phyloP scores from a whole-genome alignment of 306 rosid genomes.

The Medicago arabica region DNA sequence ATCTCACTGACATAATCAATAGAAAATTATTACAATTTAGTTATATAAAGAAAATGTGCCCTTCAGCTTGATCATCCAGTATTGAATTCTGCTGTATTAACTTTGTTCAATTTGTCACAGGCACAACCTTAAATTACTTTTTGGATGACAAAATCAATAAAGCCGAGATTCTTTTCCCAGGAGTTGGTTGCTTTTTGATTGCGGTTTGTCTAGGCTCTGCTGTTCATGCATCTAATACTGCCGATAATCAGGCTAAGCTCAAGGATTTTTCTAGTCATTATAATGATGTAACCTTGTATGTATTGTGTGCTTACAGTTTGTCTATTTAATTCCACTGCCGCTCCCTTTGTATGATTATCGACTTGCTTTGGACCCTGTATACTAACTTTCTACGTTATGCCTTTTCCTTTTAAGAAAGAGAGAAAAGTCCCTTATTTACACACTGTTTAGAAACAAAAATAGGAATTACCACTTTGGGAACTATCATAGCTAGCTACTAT shows the following conservation, averaged over 20 bases:
- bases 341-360: too few species aligned
- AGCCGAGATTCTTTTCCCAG: constrained; percentile 90
- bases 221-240: constrained; percentile 83
- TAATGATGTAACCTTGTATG: constrained; percentile 42
- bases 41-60: neutral
- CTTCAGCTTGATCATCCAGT: neutral
- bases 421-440: too few species aligned
- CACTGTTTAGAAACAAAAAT: too few species aligned
- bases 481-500: too few species aligned
- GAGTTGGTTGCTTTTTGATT: constrained; percentile 85
- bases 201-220: constrained; percentile 88
- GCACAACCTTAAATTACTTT: constrained; percentile 87
- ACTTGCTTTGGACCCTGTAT: too few species aligned
- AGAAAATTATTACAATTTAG: neutral
- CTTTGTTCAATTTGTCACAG: constrained; percentile 56
- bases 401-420: too few species aligned
- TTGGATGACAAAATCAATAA: constrained; percentile 78
- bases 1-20: constrained; percentile 27
- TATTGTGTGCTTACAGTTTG: constrained; percentile 30
- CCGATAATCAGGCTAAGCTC: constrained; percentile 79
- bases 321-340: neutral
- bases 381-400: too few species aligned
- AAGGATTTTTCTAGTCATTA: constrained; percentile 39
- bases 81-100: constrained; percentile 2
- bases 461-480: too few species aligned